Evolutionary conservation across 2,329 filamentous ascomycete genomes (phyloP).

Genomic region (Ascochyta clinopodiicola): DNA sequence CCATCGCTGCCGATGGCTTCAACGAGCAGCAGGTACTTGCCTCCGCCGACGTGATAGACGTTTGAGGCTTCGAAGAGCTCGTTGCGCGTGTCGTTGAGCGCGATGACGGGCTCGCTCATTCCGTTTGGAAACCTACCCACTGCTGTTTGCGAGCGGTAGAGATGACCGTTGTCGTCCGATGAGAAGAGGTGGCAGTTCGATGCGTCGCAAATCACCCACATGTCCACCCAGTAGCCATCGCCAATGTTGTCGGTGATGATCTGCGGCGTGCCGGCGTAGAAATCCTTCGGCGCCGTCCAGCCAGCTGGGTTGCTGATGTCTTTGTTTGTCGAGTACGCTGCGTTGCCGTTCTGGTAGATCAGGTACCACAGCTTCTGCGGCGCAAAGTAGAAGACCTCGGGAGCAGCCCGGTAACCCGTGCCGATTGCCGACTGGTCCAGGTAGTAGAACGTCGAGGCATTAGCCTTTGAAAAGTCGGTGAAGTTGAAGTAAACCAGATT

Average conservation of each 20-base stretch:
- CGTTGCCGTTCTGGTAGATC: slow-evolving; percentile 53
- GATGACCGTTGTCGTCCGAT: slow-evolving; percentile 51
- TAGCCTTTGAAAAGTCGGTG: slow-evolving; percentile 45
- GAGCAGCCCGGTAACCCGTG: slow-evolving; percentile 51
- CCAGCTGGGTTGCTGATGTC: slow-evolving; percentile 51
- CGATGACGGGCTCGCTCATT: slow-evolving; percentile 48
- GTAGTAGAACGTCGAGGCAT: slow-evolving; percentile 46
- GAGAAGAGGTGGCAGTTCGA: slow-evolving; percentile 50
- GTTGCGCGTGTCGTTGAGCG: slow-evolving; percentile 36
- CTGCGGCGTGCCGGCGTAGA: slow-evolving; percentile 44
- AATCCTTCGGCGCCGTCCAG: slow-evolving; percentile 49
- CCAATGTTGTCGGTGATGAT: slow-evolving; percentile 43
- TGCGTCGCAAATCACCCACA: slow-evolving; percentile 53
- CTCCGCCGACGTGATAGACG: slow-evolving; percentile 44
- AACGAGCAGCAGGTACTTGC: slow-evolving; percentile 49
- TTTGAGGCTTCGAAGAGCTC: slow-evolving; percentile 50
- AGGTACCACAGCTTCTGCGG: slow-evolving; percentile 54
- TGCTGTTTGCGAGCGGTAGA: slow-evolving; percentile 50
- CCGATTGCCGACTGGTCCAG: slow-evolving; percentile 50
- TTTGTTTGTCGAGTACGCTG: slow-evolving; percentile 52
- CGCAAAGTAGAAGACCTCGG: slow-evolving; percentile 52
- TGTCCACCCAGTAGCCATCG: slow-evolving; percentile 52
- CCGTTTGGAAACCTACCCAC: slow-evolving; percentile 45
- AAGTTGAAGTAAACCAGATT: slow-evolving; percentile 53
- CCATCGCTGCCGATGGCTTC: slow-evolving; percentile 47